Base-by-base conservation (phyloP, 164 flowering plant genomes). In the Magnolia kwangsiensis region DNA sequence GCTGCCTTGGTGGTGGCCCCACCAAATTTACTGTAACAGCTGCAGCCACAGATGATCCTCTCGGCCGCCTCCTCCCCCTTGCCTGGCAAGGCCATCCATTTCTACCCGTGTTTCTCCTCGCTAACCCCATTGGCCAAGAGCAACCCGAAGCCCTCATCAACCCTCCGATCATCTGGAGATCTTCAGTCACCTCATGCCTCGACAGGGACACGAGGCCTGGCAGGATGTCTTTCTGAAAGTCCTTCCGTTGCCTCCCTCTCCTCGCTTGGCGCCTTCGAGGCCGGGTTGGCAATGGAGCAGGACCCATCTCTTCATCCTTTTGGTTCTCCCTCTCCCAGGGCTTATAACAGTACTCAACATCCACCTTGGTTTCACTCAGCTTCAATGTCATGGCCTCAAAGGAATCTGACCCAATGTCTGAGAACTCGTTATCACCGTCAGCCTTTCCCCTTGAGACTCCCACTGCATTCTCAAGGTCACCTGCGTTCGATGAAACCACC, bases 201-300 rank as follows among this genome's bases (percentile, higher is more conserved):
- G 99, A 90, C 51, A 96, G 80, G 16, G 99, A 87, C 72, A 84
- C 84, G 21, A 96, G 86, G 58, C 97, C 92, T 1, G 99, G 99
- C 69, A 96, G 92, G 76, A 93, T 91, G 81, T 96, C 99, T 83
- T 93, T 86, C 77, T 94, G 99, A 79, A 96, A 96, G 79, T 96
- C 99, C 87, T 92, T 88, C 75, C 90, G 80, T 77, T 88, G 98
- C 85, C 97, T 90, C 71, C 98, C 97, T 78, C 98, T 85, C 81
- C 96, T 89, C 65, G 86, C 84, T n/a, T 86, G 89, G 24, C 95
- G 96, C 79, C 84, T 89, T n/a, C 95, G 85, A n/a, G 82, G 85
- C 51, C 92, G 81, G 23, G 70, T 82, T 27, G 80, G 49, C 67
- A 82, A 13, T 27, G 78, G 29, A 49, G 78, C 66, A 31, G 80